Evolutionary conservation across 192 early-diverging fungal genomes (phyloP), one percentile per base, ranked within the genome.

Genomic region (Thoreauomyces humboldtii): DNA sequence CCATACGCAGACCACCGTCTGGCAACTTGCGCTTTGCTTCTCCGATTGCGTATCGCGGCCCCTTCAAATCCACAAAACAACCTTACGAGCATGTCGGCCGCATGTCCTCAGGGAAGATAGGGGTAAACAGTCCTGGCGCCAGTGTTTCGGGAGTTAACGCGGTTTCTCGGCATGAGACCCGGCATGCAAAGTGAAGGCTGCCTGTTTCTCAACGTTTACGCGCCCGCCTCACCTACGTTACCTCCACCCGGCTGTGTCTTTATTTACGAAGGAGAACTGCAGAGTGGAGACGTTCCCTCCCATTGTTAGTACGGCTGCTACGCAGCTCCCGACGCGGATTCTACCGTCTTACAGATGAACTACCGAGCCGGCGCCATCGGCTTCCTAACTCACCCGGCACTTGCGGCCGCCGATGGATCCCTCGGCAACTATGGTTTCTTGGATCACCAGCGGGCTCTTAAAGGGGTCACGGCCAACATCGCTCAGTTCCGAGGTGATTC

Each of bases 221-320:
- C 76, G n/a, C 79, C 77, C 5, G 70, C 59, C 24, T 28, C 34
- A 2, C 46, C 52, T 25, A 68, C 56, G 50, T 14, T 31, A 5
- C 63, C 70, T 22, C 60, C 80, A 17, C 87, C 88, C 33, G 88
- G 88, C 2, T 69, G 86, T 62, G 74, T 87, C 5, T 88, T 72
- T 50, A 74, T 88, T 27, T 78, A 88, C 44, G 81, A 81, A 9
- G 87, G 86, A 25, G 76, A 69, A 27, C 85, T 78, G 57, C 66
- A 67, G 25, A 71, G 47, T 42, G 84, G 84, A 35, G 65, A 58
- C 7, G 44, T 56, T 7, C 65, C 61, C 38, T 59, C 56, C 22
- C 47, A 37, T 25, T 61, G 68, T 21, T 86, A 80, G 64, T 45
- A 81, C 48, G 77, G 81, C 1, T 61, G 57, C n/a, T 63, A 59